A percentile compares a stretch with the other conserved stretches of the same genome.
These are phyloP conservation scores for Boletus bicolor DNA, from an alignment of 768 basidiomycete genomes.

Conservation along the genomic window DNA sequence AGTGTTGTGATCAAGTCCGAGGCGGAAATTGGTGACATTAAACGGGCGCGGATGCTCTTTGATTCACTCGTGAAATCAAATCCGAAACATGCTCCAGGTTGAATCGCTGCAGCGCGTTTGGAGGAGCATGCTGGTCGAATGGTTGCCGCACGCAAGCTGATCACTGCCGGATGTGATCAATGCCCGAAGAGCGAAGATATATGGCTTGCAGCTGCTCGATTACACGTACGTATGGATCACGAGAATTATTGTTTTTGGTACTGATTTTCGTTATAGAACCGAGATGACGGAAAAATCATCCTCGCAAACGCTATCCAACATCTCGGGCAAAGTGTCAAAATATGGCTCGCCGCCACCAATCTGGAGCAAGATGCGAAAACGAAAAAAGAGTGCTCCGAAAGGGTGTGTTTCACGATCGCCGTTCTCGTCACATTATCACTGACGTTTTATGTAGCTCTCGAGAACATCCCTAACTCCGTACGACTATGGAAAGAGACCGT, in stretches of 20 bases:
- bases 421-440: neutral
- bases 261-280: slow-evolving; percentile 50
- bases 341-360: slow-evolving; percentile 93
- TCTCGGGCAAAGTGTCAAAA: slow-evolving; percentile 89
- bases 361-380: slow-evolving; percentile 81
- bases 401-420: slow-evolving; percentile 44
- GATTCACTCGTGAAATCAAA: slow-evolving; percentile 97
- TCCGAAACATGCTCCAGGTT: slow-evolving; percentile 95
- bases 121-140: slow-evolving; percentile 97
- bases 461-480: slow-evolving; percentile 96
- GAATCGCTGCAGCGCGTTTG: slow-evolving; percentile 96
- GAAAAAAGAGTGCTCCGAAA: slow-evolving; percentile 91
- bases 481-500: slow-evolving; percentile 98
- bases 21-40: slow-evolving; percentile 98
- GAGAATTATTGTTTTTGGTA: neutral
- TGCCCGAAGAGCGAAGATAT: slow-evolving; percentile 48
- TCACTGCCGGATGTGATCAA: slow-evolving; percentile 90
- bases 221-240: slow-evolving; percentile 66
- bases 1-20: slow-evolving; percentile 86
- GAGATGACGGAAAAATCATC: slow-evolving; percentile 91
- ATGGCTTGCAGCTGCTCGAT: slow-evolving; percentile 94
- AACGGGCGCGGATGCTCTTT: slow-evolving; percentile 93
- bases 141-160: slow-evolving; percentile 91
- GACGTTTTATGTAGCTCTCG: slow-evolving; percentile 59
- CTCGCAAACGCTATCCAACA: slow-evolving; percentile 94